These are phyloP conservation scores for Rhizodiscina lignyota DNA, from an alignment of 495 filamentous ascomycete genomes.

Conservation along the genomic window DNA sequence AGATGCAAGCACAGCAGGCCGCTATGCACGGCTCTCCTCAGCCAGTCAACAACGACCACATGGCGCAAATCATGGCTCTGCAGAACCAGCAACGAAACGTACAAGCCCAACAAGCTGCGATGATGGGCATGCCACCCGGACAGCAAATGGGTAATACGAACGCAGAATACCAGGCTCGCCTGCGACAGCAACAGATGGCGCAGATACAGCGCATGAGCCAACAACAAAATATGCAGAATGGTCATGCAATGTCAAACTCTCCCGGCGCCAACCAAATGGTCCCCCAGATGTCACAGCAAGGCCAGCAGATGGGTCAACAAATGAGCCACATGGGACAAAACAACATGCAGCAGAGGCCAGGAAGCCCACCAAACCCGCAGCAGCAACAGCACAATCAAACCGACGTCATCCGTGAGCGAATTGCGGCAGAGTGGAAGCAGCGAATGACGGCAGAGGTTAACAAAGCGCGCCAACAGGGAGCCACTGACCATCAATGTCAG, in stretches of 20 bases:
- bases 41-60: not conserved
- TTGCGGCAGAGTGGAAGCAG: not conserved
- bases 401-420: not conserved
- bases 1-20: not conserved
- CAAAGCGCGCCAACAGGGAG: not conserved
- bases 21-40: not conserved
- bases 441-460: not conserved
- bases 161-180: not conserved
- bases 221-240: not conserved
- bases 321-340: not conserved
- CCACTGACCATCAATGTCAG: not conserved
- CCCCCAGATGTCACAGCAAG: not conserved
- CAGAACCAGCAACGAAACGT: not conserved
- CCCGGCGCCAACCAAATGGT: not conserved
- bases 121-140: too few species aligned
- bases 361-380: not conserved
- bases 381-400: not conserved
- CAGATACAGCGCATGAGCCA: not conserved
- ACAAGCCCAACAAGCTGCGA: not conserved
- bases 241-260: not conserved
- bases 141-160: too few species aligned
- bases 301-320: not conserved
- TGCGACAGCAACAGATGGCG: not conserved
- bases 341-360: not conserved
- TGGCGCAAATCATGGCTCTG: not conserved